Evolutionary conservation across 2,329 filamentous ascomycete genomes (phyloP), one percentile per base, ranked within the genome.

Genomic region (Colletotrichum paranaense): DNA sequence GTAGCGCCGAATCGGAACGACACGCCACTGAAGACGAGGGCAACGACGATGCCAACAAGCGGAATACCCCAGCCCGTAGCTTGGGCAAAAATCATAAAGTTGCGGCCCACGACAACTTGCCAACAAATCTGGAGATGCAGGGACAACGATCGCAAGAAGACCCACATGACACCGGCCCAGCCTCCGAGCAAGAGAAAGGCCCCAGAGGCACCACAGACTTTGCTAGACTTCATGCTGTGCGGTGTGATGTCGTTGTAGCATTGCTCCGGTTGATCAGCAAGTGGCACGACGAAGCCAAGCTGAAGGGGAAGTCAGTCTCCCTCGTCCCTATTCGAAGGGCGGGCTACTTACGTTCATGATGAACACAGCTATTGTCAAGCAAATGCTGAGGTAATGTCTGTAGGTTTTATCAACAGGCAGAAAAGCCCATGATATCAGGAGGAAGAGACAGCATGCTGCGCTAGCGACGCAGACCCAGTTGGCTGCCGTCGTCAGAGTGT

Each of bases 41-140:
- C 94, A 55, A 96, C 82, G 3, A 92, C 88, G 75, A 97, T 90
- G 46, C 94, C 94, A 24, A 95, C 84, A 28, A 92, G 88, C 2
- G 95, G 95, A 58, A 98, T 88, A 22, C 93, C 93, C 94, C 96
- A 98, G 74, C 97, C 97, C 9, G 92, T 85, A 19, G 89, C 88
- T 79, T 98, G 92, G 3, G 96, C 92, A 76, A 90, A 89, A 86
- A 94, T 95, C 91, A 98, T 98, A 83, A 98, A 98, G 78, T 89
- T 93, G 57, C 92, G 90, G 52, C 97, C 97, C 4, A 97, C 94
- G 8, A 96, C 91, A 42, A 97, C 89, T 82, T 98, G 95, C 97
- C 97, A 99, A 86, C 95, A 98, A 76, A 99, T 98, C 82, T 98
- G 97, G 30, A 99, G 91, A 82, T 99, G 97, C 78, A 99, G 92